Evolutionary conservation across 1,139 yeast species (phyloP), one percentile per base, ranked within the genome.

Genomic region (Sugiyamaella grinbergsii): DNA sequence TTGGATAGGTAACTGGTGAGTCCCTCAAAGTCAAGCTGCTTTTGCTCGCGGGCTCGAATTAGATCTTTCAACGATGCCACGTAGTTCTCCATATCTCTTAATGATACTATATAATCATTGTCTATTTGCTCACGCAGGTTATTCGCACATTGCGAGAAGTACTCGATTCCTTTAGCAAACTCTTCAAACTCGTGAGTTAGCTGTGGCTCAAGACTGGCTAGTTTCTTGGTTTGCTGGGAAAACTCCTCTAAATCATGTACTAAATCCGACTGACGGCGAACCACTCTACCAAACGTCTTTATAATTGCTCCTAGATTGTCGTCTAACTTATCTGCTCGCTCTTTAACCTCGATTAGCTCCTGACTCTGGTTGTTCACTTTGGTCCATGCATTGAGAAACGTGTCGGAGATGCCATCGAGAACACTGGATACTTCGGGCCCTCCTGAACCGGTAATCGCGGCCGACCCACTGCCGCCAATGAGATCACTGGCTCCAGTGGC

Each of bases 361-460:
- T 84, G 83, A 51, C 81, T 80, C 59, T 85, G 94, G 31, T 81
- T 76, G 61, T 83, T 83, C 5, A 89, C 81, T 13, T 90, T 83
- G 49, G 94, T 84, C 62, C 93, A 86, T 24, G 95, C 95, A 65
- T 93, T 93, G 84, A 93, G 85, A 34, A 93, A 82, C 1, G 88
- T 85, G 64, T 93, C 98, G 0, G 96, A 83, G 18, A 86, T 70
- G 6, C 83, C 74, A 45, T 85, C 94, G 55, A 84, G 76, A 18
- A 75, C 75, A 18, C 72, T 70, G 11, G 42, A 38, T 10, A 16
- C 28, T 23, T 37, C 43, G 4, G 66, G 50, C n/a, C 63, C 57
- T 11, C 26, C 26, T 5, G 13, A 10, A 28, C 13, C 7, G 4
- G n/a, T 11, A 5, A 5, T 11, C 13, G 13, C n/a, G 13, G 13